Base-by-base conservation (phyloP, 495 filamentous ascomycete genomes). In the Penicillium psychrofluorescens region DNA sequence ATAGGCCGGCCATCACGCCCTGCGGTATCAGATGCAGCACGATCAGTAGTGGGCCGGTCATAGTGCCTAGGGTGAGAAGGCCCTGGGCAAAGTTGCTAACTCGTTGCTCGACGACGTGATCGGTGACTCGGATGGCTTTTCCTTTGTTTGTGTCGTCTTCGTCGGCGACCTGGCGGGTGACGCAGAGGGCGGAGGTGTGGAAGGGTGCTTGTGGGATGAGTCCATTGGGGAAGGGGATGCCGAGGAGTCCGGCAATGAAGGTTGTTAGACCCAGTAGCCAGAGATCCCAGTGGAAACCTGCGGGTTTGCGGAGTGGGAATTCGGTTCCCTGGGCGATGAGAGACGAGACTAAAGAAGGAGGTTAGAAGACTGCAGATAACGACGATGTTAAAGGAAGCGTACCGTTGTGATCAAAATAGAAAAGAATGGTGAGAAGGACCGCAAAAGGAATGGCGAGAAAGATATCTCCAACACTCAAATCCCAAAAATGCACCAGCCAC, bases 271-370 rank as follows among this genome's bases (percentile, higher is more conserved):
- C 91, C 1, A 96, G 80, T 27, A 96, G 80, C 74, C 92, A 95
- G 39, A 96, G 59, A 53, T 95, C 90, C 90, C 90, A 96, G 70
- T 95, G 90, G 61, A 96, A 96, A 8, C 90, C 90, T 29, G 89
- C 88, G 6, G 91, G 91, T 53, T 97, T 97, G 10, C 76, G 76
- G 14, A 96, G 77, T 1, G 91, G 91, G 55, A 95, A 97, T 54
- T 95, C 85, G 35, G 83, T 94, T 36, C 86, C 91, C 64, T 96
- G 91, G 7, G 89, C 89, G 37, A 91, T 95, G 41, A 97, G 79
- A 16, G 85, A 84, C 8, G 86, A 90, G 3, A 92, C 85, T 83
- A 33, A 11, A n/a, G 11, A 30, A 11, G 28, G 8, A 14, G 11
- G 9, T 38, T 27, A 43, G 10, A 22, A 43, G 10, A 22, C 43